Evolutionary conservation across 192 early-diverging fungal species (phyloP), one percentile per base, ranked within the genome.

Genomic region (Gaertneriomyces sp.): DNA sequence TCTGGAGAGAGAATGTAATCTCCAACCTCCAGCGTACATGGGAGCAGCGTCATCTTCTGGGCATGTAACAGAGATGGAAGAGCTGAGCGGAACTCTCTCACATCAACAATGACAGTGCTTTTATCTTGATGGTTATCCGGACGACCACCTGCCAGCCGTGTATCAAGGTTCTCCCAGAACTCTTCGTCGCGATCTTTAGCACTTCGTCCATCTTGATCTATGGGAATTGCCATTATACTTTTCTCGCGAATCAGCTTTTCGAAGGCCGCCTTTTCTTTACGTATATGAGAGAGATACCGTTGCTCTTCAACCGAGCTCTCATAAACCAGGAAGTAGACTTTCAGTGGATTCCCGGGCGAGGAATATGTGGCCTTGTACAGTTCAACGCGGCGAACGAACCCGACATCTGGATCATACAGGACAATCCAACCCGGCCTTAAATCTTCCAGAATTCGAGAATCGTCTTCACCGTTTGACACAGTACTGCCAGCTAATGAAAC

Each of bases 251-350:
- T 96, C 45, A 98, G 66, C 50, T 82, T 88, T 70, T 98, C 94
- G 79, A 99, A 99, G 0, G 96, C 85, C 60, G 93, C 87, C 69
- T 95, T 95, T 71, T 98, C 96, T 47, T 82, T 83, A 17, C 96
- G 78, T 63, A 98, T 86, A 0, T 77, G 73, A 20, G 88, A 89
- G 42, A 98, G 70, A 63, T 94, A 98, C 33, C 83, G 75, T 74
- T 98, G 95, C 74, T 97, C 96, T 73, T 99, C 95, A 1, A 95
- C 83, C 7, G 91, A 93, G 73, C 95, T 91, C 55, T 95, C 90
- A 70, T 99, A 98, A 0, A 95, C 81, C 68, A 96, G 80, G 73
- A 98, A 96, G 60, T 94, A 97, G 6, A 98, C 91, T 57, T 87
- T 87, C 16, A 89, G 64, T 16, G 82, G 70, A 7, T 67, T 55